phyloP scores from a whole-genome alignment of 495 filamentous ascomycete genomes.

The Neurospora tetraspora region DNA sequence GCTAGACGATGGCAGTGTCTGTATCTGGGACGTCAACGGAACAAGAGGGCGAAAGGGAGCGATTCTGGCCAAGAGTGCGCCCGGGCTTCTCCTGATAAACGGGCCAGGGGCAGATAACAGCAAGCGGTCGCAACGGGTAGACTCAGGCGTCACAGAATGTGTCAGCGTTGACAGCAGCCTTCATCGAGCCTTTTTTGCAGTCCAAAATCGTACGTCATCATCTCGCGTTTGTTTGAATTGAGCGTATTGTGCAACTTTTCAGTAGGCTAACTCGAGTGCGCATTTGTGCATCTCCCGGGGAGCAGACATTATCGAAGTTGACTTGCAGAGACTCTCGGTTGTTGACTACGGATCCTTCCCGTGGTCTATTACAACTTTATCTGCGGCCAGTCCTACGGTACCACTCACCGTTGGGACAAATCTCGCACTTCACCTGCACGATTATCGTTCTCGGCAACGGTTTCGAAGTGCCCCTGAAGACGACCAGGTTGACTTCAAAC shows the following conservation, averaged over 20 bases:
- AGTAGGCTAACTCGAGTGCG: not conserved
- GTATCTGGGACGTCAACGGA: conserved; percentile 72
- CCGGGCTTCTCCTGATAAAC: conserved; percentile 51
- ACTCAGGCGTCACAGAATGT: conserved; percentile 70
- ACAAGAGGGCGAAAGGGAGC: conserved; percentile 49
- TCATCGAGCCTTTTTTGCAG: conserved; percentile 68
- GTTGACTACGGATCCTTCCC: conserved; percentile 65
- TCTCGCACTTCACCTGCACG: conserved; percentile 73
- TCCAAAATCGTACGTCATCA: conserved; percentile 49
- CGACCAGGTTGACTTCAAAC: conserved; percentile 15
- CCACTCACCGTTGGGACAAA: conserved; percentile 84
- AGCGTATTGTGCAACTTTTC: not conserved
- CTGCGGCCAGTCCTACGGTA: conserved; percentile 57
- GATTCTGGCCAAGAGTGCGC: conserved; percentile 52
- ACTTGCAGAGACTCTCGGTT: conserved; percentile 66
- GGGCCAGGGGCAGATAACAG: conserved; percentile 34
- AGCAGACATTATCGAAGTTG: conserved; percentile 64
- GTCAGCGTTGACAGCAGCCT: conserved; percentile 65
- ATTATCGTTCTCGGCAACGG: conserved; percentile 43
- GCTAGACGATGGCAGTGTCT: conserved; percentile 75
- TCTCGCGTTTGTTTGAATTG: not conserved
- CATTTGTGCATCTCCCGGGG: not conserved
- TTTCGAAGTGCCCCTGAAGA: conserved; percentile 7
- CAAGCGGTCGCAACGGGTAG: conserved; percentile 36
- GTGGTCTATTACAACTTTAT: conserved; percentile 75